Percentiles rank a stretch among this genome's conserved stretches.
Evolutionary conservation across 768 basidiomycete genomes (phyloP).

Genomic region (Agaricus subrufescens): DNA sequence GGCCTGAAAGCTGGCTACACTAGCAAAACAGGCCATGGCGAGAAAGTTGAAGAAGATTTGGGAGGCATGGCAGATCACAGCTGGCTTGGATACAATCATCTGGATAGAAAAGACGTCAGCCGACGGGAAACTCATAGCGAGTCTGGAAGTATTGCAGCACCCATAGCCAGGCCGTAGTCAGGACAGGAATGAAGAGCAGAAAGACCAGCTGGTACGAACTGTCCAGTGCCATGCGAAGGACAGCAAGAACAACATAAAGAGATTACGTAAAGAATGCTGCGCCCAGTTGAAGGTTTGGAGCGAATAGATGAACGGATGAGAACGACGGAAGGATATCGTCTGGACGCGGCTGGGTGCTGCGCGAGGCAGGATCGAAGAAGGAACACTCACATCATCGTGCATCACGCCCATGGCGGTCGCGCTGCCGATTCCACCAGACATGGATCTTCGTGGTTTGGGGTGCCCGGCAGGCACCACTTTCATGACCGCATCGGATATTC

Average conservation of each 20-base stretch:
- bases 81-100: slow-evolving; percentile 87
- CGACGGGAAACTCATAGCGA: slow-evolving; percentile 11
- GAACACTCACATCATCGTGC: slow-evolving; percentile 66
- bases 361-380: neutral
- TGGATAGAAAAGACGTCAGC: slow-evolving; percentile 22
- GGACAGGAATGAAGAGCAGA: slow-evolving; percentile 59
- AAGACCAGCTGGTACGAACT: slow-evolving; percentile 47
- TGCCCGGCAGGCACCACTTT: slow-evolving; percentile 42
- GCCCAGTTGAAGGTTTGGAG: neutral
- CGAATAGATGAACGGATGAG: too few species aligned
- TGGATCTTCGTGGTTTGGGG: slow-evolving; percentile 32
- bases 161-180: slow-evolving; percentile 69
- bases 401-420: slow-evolving; percentile 56
- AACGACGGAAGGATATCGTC: too few species aligned
- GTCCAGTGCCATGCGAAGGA: slow-evolving; percentile 31
- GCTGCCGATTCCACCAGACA: slow-evolving; percentile 53
- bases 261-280: slow-evolving; percentile 9
- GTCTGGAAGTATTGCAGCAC: slow-evolving; percentile 28
- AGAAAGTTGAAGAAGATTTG: slow-evolving; percentile 94
- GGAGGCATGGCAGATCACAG: slow-evolving; percentile 68
- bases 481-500: slow-evolving; percentile 45
- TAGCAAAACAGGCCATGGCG: slow-evolving; percentile 87
- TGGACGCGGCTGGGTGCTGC: neutral
- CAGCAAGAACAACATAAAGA: slow-evolving; percentile 27
- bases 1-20: slow-evolving; percentile 85